Evolutionary conservation across 345 rosid species (phyloP), one percentile per base, ranked within the genome.

Genomic region (Murraya paniculata): DNA sequence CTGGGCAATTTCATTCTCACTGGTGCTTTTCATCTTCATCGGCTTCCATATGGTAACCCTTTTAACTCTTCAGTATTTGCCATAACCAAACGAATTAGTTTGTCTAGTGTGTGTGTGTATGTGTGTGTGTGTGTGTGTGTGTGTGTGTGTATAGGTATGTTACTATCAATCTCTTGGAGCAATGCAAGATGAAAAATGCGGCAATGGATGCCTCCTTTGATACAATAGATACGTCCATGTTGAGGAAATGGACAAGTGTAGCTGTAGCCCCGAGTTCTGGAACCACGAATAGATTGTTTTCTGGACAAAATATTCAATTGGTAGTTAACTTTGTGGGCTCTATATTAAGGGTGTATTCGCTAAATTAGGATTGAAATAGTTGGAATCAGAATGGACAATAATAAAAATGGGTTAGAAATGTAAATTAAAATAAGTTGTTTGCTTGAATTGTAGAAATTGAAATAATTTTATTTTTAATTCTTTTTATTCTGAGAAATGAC

Each of bases 291-390:
- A 2, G 25, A 7, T 28, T 30, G 9, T 19, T 30, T 19, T 14
- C 13, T 11, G 48, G 33, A 16, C 31, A 31, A 25, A 25, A 58
- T 60, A 7, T 60, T 60, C 68, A 60, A 21, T 59, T 14, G 78
- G 59, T 45, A 45, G 81, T 72, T 70, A 65, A 65, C 25, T 56
- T 0, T 8, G 82, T 74, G 65, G 72, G 77, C 50, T 58, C 18
- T 14, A 57, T 75, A 6, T 33, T 64, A n/a, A n/a, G n/a, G n/a
- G n/a, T n/a, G n/a, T n/a, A n/a, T n/a, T n/a, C n/a, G n/a, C n/a
- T n/a, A n/a, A n/a, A n/a, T n/a, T n/a, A n/a, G n/a, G n/a, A n/a
- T n/a, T n/a, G n/a, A n/a, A n/a, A n/a, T n/a, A n/a, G n/a, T n/a
- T n/a, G n/a, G n/a, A n/a, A n/a, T n/a, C n/a, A n/a, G n/a, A n/a